phyloP scores from a whole-genome alignment of 2,329 filamentous ascomycete genomes.

The Apiospora arundinis region DNA sequence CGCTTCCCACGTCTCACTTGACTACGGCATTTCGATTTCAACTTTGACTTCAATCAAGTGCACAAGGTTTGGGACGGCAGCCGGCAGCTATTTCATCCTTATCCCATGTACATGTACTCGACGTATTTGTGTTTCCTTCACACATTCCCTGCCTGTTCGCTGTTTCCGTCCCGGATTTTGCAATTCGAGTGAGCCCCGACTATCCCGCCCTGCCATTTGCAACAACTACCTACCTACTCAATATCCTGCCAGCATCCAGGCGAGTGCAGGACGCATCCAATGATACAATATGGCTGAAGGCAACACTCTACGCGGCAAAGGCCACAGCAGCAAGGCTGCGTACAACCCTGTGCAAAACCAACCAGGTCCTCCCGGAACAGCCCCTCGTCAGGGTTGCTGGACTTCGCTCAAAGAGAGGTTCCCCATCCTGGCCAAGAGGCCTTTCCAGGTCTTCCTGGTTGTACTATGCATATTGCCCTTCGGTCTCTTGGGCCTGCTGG shows the following conservation, averaged over 20 bases:
- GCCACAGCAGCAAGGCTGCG: slow-evolving; percentile 4
- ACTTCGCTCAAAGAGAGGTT: neutral
- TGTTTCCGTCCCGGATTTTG: neutral
- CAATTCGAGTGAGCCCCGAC: neutral
- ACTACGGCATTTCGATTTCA: neutral
- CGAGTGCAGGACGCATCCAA: neutral
- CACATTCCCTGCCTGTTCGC: neutral
- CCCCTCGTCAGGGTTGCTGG: neutral
- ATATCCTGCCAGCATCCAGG: neutral
- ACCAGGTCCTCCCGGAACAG: neutral
- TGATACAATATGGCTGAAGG: neutral
- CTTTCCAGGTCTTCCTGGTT: slow-evolving; percentile 33
- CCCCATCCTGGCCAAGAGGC: slow-evolving; percentile 31
- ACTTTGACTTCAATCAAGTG: neutral
- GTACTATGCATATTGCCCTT: slow-evolving; percentile 40
- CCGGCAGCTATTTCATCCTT: neutral
- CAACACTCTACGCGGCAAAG: neutral
- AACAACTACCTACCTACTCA: neutral
- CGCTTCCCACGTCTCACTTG: neutral
- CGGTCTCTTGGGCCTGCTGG: slow-evolving; percentile 39
- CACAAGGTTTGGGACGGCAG: neutral
- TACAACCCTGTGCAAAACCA: neutral
- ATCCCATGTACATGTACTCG: neutral
- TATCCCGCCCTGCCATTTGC: neutral
- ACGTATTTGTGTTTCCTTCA: neutral